Percentiles rank a stretch among this genome's conserved stretches.
phyloP scores from a whole-genome alignment of 768 basidiomycete species.

The Lactarius akahatsu region DNA sequence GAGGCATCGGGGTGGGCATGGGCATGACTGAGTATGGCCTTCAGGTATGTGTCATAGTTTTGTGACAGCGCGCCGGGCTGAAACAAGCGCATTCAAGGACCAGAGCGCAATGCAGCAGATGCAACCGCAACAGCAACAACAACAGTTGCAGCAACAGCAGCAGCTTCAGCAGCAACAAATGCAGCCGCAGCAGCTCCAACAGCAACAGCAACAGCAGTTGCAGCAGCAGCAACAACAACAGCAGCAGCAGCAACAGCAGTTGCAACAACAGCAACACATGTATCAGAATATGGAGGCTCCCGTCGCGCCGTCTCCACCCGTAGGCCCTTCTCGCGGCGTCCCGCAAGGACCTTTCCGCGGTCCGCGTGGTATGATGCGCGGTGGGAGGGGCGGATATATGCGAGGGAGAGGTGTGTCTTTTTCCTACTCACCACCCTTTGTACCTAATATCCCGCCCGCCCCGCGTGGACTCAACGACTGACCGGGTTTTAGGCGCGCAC shows the following conservation, averaged over 20 bases:
- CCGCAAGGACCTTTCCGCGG: constrained; percentile 46
- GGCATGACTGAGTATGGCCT: constrained; percentile 56
- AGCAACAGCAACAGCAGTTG: constrained; percentile 49
- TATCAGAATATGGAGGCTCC: constrained; percentile 62
- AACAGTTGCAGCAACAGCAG: constrained; percentile 44
- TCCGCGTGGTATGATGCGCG: constrained; percentile 45
- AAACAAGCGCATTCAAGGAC: constrained; percentile 19
- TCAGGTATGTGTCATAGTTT: constrained; percentile 56
- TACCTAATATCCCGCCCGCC: not conserved
- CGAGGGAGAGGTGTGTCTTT: constrained; percentile 41
- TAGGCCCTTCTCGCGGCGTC: constrained; percentile 27
- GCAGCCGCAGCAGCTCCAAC: constrained; percentile 44
- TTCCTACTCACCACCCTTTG: not conserved
- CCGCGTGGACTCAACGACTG: constrained; percentile 7
- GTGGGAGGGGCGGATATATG: constrained; percentile 42
- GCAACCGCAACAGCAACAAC: constrained; percentile 21
- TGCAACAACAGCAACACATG: constrained; percentile 49
- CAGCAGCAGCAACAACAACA: constrained; percentile 41
- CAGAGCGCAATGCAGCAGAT: constrained; percentile 44
- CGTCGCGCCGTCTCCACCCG: constrained; percentile 48
- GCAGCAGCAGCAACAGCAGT: constrained; percentile 44
- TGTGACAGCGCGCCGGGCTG: not conserved
- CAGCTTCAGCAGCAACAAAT: constrained; percentile 45
- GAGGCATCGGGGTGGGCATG: constrained; percentile 30
- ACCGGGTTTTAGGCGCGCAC: constrained; percentile 15